Evolutionary conservation across 2,329 filamentous ascomycete genomes (phyloP).

Genomic region (Aspergillus cejpii): DNA sequence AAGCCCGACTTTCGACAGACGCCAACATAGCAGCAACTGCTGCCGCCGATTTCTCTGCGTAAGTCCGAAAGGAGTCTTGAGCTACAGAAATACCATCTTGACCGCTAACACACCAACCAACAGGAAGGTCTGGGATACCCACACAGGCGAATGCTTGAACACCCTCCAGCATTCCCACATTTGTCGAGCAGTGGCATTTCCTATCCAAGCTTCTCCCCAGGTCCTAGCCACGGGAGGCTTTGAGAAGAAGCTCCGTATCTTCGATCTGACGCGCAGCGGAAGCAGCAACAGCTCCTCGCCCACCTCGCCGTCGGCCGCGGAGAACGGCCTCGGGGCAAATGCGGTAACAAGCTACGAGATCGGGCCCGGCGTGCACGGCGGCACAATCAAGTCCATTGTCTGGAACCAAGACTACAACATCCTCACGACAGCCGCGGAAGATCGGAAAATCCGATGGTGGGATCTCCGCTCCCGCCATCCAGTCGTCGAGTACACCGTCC

Average conservation of each 20-base stretch:
- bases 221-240: conserved; percentile 86
- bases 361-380: conserved; percentile 72
- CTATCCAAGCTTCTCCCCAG: conserved; percentile 67
- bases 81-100: not conserved
- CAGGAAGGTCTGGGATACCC: conserved; percentile 95
- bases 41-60: conserved; percentile 93
- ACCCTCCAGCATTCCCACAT: conserved; percentile 91
- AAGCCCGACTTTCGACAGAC: conserved; percentile 82
- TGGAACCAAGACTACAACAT: conserved; percentile 87
- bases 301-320: conserved; percentile 33
- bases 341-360: conserved; percentile 72
- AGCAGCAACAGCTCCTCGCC: conserved; percentile 36
- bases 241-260: conserved; percentile 94
- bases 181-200: conserved; percentile 86
- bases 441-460: conserved; percentile 92
- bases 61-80: conserved; percentile 32
- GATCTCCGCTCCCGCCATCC: conserved; percentile 71
- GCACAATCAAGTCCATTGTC: conserved; percentile 91
- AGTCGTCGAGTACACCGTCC: conserved; percentile 69
- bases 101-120: conserved; percentile 26
- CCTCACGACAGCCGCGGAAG: conserved; percentile 80
- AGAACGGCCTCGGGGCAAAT: conserved; percentile 38
- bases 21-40: conserved; percentile 84
- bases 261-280: conserved; percentile 64
- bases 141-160: conserved; percentile 80